Percentiles rank a stretch among this genome's conserved stretches.
These are phyloP conservation scores for Russula griseocarnosa DNA, from an alignment of 768 basidiomycete genomes.

Conservation along the genomic window DNA sequence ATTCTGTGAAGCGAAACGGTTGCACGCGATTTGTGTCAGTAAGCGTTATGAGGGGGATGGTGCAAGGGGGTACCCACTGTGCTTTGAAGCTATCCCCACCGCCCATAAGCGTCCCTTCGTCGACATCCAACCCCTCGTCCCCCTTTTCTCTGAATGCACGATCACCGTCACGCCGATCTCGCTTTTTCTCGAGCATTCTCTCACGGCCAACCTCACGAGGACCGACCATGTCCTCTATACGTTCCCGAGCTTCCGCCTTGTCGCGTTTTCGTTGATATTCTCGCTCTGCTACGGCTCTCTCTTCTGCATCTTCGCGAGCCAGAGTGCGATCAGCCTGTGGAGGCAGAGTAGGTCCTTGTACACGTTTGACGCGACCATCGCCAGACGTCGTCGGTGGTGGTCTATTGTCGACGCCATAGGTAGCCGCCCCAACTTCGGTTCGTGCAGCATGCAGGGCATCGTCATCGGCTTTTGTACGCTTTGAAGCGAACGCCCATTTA, in stretches of 20 bases:
- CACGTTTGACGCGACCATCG: conserved; percentile 37
- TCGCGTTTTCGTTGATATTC: conserved; percentile 63
- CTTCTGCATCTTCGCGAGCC: conserved; percentile 58
- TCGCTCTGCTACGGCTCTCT: conserved; percentile 50
- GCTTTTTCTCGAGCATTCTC: conserved; percentile 83
- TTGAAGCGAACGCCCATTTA: conserved; percentile 83
- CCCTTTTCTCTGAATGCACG: conserved; percentile 63
- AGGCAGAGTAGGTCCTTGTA: conserved; percentile 67
- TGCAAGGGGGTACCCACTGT: conserved; percentile 45
- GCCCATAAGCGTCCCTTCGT: conserved; percentile 76
- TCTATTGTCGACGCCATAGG: conserved; percentile 33
- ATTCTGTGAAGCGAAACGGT: conserved; percentile 45
- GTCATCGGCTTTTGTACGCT: conserved; percentile 53
- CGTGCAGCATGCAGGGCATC: conserved; percentile 57
- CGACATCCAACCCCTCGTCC: conserved; percentile 76
- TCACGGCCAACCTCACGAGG: conserved; percentile 81
- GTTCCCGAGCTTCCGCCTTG: conserved; percentile 58
- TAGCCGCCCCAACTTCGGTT: conserved; percentile 51
- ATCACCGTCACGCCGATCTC: conserved; percentile 66
- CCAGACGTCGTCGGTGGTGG: conserved; percentile 24
- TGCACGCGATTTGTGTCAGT: conserved; percentile 2
- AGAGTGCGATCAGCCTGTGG: conserved; percentile 64
- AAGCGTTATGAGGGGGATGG: conserved; percentile 2
- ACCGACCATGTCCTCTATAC: conserved; percentile 71
- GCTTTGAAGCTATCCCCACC: conserved; percentile 80